Evolutionary conservation across 73 alveolate genomes (phyloP), one percentile per base, ranked within the genome.

Genomic region (Halteria grandinella): DNA sequence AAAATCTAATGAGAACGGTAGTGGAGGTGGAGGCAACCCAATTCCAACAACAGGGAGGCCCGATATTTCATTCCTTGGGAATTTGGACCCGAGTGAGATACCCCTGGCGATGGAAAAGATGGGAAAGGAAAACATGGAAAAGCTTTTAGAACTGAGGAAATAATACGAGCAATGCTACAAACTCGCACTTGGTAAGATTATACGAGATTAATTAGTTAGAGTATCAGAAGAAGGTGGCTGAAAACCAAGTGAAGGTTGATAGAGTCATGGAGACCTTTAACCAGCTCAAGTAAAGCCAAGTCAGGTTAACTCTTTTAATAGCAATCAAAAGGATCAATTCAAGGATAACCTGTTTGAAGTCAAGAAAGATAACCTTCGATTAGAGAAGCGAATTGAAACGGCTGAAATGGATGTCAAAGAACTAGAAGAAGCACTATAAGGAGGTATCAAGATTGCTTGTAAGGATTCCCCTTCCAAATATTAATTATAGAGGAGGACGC

Each of bases 221-320:
- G n/a, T 66, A 44, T 45, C 29, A 66, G 49, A 66, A 29, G 32
- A 66, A 66, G 18, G 47, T 66, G 63, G 80, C 80, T 20, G 80
- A 66, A 27, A 66, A 66, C 28, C 29, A 66, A 27, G 66, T 66
- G 14, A 66, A 45, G 28, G 80, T 66, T 3, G 80, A 66, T 45
- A 47, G 32, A 66, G 57, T 57, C n/a, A 32, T 66, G 8, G 80
- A 66, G 17, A 41, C 69, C 25, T 66, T 45, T 31, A 66, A 41
- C 32, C 27, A 10, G 8, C 43, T 66, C 0, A 44, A 44, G 80
- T 66, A 66, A 62, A 11, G 15, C 50, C 50, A 39, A 12, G 10
- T 41, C 5, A 39, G 10, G 36, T 24, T 6, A 62, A 62, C 52
- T 21, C 14, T 6, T 11, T 39, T 37, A n/a, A 29, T 44, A 66